A percentile compares a stretch with the other conserved stretches of the same genome.
These are phyloP conservation scores for Pythium folliculosum DNA, from an alignment of 352 stramenopile species.

Conservation along the genomic window DNA sequence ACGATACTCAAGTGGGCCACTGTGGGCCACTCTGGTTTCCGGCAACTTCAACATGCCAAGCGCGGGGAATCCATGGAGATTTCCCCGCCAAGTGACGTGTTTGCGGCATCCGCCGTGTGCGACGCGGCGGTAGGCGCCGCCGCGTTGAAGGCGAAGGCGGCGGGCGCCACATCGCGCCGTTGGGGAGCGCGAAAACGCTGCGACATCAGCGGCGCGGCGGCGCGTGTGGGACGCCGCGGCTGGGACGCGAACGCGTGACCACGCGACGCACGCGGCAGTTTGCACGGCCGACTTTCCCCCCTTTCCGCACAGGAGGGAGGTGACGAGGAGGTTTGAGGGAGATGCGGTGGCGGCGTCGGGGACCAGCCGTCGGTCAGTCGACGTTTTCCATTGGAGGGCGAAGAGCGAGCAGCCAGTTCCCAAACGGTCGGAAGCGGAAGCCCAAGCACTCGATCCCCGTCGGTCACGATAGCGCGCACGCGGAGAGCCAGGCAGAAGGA, in stretches of 20 bases:
- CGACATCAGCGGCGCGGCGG: slow-evolving; percentile 9
- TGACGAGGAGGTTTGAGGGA: background rate
- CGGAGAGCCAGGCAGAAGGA: slow-evolving; percentile 12
- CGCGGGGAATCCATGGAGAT: no score
- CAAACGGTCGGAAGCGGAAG: no score
- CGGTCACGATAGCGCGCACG: slow-evolving; percentile 22
- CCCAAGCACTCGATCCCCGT: no score
- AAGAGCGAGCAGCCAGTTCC: slow-evolving; percentile 1
- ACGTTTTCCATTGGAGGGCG: slow-evolving; percentile 8
- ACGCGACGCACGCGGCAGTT: slow-evolving; percentile 11
- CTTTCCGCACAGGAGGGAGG: background rate
- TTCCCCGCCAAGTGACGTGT: background rate
- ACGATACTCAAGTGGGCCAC: background rate
- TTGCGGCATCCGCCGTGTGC: background rate
- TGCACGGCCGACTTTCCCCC: background rate
- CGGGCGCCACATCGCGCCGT: slow-evolving; percentile 9
- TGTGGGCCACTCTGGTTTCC: no score
- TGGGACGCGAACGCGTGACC: slow-evolving; percentile 13
- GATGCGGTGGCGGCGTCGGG: slow-evolving; percentile 5
- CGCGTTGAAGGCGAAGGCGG: background rate
- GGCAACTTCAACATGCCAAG: background rate
- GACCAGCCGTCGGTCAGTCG: slow-evolving; percentile 18
- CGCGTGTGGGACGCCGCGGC: slow-evolving; percentile 13
- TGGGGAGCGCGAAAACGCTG: background rate
- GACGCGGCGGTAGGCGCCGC: slow-evolving; percentile 3